Evolutionary conservation across 23 red algal species (phyloP).

Genomic region (Cyanidioschyzon merolae): DNA sequence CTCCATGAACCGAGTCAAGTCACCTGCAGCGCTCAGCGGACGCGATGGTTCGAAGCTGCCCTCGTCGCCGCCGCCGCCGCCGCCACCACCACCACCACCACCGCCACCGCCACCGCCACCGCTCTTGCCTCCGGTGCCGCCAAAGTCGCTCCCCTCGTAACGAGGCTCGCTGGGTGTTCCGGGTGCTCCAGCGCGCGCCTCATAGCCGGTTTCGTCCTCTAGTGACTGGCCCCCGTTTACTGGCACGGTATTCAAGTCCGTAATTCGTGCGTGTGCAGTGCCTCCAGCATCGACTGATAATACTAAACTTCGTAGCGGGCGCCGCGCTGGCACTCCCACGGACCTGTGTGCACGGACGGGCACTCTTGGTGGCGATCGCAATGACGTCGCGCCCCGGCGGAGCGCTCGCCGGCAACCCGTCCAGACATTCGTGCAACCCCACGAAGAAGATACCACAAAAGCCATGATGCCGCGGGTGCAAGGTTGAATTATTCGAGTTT

Average conservation of each 20-base stretch:
- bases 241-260: background rate
- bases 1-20: constrained; percentile 12
- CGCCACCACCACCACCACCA: constrained; percentile 11
- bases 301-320: background rate
- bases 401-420: no score
- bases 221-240: background rate
- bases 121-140: background rate
- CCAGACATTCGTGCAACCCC: no score
- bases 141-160: constrained; percentile 1
- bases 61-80: background rate
- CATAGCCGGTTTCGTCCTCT: background rate
- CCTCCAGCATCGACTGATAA: background rate
- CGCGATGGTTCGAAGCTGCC: background rate
- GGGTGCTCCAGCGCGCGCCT: background rate
- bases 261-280: background rate
- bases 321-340: no score
- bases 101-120: constrained; percentile 3
- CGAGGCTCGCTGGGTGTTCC: background rate
- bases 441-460: no score
- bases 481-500: no score
- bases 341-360: no score
- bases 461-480: no score
- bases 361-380: no score
- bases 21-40: background rate
- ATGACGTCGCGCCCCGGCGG: no score